phyloP scores from a whole-genome alignment of 331 rosid genomes.

The Pyrus hybrid region DNA sequence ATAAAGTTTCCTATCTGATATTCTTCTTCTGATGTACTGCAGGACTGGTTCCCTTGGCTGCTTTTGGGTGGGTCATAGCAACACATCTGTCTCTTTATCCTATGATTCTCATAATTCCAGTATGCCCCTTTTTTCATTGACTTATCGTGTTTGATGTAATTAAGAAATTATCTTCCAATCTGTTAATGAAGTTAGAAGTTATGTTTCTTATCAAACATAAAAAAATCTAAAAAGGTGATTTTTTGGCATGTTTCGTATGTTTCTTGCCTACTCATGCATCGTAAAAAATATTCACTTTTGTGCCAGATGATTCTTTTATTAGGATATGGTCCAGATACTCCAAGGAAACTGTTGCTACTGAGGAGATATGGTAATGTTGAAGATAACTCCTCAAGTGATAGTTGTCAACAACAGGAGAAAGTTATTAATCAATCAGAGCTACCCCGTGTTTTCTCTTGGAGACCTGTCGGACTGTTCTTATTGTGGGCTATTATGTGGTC shows the following conservation, averaged over 20 bases:
- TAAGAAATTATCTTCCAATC: not conserved
- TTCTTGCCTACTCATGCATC: not conserved
- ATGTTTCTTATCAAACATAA: not conserved
- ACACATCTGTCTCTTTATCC: slow-evolving; percentile 90
- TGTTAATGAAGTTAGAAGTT: not conserved
- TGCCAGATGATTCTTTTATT: slow-evolving; percentile 61
- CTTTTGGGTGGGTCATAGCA: slow-evolving; percentile 96
- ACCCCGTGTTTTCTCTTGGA: slow-evolving; percentile 51
- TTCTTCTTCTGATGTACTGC: slow-evolving; percentile 28
- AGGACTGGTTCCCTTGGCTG: slow-evolving; percentile 76
- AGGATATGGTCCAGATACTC: slow-evolving; percentile 84
- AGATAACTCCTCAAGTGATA: slow-evolving; percentile 34
- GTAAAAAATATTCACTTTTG: slow-evolving; percentile 2
- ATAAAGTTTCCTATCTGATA: slow-evolving; percentile 10
- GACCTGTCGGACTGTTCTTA: slow-evolving; percentile 40
- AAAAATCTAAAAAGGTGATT: not conserved
- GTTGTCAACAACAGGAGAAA: slow-evolving; percentile 28
- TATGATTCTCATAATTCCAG: slow-evolving; percentile 68
- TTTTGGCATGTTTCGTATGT: not conserved
- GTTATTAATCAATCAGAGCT: slow-evolving; percentile 19
- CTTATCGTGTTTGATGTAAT: not conserved
- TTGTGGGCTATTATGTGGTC: slow-evolving; percentile 58
- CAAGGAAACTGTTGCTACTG: slow-evolving; percentile 51
- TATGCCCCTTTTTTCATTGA: slow-evolving; percentile 21
- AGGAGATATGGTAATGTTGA: slow-evolving; percentile 25